These are phyloP conservation scores for Nicotiana knightiana DNA, from an alignment of 257 asterid genomes.

Conservation along the genomic window DNA sequence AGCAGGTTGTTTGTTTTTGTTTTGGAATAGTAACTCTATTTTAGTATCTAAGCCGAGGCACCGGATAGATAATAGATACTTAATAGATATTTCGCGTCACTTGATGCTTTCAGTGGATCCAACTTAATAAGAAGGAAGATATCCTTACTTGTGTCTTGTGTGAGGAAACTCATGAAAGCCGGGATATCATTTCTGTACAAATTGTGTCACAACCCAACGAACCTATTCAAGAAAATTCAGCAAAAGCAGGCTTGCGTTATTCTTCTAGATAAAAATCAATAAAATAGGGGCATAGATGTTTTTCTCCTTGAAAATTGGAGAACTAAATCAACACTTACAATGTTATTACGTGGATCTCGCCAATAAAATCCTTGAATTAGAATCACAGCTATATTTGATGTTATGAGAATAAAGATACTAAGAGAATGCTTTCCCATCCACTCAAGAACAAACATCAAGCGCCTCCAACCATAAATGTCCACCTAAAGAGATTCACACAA, in stretches of 20 bases:
- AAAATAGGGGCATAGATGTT: background rate
- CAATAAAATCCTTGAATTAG: conserved; percentile 68
- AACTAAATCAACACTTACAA: conserved; percentile 36
- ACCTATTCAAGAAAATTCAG: conserved; percentile 28
- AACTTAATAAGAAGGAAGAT: background rate
- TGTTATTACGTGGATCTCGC: conserved; percentile 53
- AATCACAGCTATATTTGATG: conserved; percentile 66
- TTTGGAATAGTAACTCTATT: background rate
- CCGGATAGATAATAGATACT: background rate
- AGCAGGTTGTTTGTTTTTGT: background rate
- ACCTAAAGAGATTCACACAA: conserved; percentile 31
- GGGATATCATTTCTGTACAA: conserved; percentile 31
- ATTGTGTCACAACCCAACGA: conserved; percentile 46
- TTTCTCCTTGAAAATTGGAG: background rate
- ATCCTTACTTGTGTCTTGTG: background rate
- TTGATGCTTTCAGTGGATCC: background rate
- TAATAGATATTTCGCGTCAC: background rate
- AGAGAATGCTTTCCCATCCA: conserved; percentile 86
- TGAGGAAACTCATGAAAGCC: background rate
- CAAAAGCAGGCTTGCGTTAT: background rate
- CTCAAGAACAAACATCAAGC: conserved; percentile 37
- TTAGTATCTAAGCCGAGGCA: background rate
- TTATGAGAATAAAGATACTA: conserved; percentile 50
- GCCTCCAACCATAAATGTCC: conserved; percentile 72
- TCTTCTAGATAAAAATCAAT: background rate